phyloP scores from a whole-genome alignment of 2,329 filamentous ascomycete species.

The Monilinia fructigena region DNA sequence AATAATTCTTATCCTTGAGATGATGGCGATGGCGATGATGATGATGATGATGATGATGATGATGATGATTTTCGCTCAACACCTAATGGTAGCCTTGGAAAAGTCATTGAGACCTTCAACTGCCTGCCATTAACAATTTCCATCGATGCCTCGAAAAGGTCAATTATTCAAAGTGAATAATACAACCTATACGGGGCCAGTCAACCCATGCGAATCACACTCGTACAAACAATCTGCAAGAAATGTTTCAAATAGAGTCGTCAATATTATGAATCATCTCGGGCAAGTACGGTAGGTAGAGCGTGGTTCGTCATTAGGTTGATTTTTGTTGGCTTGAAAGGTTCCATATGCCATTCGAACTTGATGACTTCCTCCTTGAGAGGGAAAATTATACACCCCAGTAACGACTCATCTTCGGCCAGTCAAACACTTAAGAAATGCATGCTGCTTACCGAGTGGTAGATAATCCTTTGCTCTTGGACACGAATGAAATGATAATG shows the following conservation, averaged over 20 bases:
- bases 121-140: background rate
- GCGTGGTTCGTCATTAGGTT: background rate
- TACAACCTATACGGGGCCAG: background rate
- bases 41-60: no score
- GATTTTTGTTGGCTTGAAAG: conserved; percentile 5
- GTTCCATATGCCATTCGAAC: background rate
- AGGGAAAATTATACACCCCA: background rate
- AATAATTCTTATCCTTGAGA: background rate
- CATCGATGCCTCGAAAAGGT: background rate
- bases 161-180: background rate
- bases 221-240: background rate
- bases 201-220: background rate
- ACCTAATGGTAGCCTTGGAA: background rate
- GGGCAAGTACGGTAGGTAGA: background rate
- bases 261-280: background rate
- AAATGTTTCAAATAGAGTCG: background rate
- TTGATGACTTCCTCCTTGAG: background rate
- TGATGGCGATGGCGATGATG: no score
- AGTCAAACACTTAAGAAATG: background rate
- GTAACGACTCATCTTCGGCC: background rate
- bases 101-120: background rate
- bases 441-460: conserved; percentile 12
- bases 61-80: background rate
- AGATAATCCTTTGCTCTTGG: conserved; percentile 1
- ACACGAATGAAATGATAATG: background rate